Percentiles rank a stretch among this genome's conserved stretches.
phyloP scores from a whole-genome alignment of 1,139 yeast species.

The Yamadazyma kanchanaburiensis region DNA sequence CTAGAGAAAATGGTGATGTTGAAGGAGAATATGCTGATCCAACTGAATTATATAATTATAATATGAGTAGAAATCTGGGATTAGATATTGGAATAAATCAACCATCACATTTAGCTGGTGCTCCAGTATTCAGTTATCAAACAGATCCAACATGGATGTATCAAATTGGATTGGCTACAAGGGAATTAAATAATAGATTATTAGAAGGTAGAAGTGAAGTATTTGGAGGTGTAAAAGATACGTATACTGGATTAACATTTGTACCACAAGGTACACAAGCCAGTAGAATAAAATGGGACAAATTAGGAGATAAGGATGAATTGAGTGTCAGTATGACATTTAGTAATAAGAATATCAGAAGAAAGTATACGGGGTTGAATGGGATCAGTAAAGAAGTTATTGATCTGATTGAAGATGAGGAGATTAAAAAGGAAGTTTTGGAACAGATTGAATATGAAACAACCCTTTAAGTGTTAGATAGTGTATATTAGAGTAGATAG shows the following conservation, averaged over 20 bases:
- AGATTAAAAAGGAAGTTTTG: conserved; percentile 56
- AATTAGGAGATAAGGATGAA: conserved; percentile 12
- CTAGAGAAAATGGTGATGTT: conserved; percentile 68
- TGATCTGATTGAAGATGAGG: conserved; percentile 52
- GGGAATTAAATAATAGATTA: conserved; percentile 63
- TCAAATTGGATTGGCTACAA: conserved; percentile 76
- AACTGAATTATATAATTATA: conserved; percentile 40
- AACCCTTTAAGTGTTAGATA: conserved; percentile 6
- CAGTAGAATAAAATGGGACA: conserved; percentile 25
- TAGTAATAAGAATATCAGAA: conserved; percentile 38
- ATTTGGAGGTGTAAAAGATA: conserved; percentile 68
- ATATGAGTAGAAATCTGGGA: conserved; percentile 18
- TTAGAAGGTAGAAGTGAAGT: conserved; percentile 57
- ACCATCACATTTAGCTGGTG: conserved; percentile 35
- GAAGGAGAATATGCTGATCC: conserved; percentile 84
- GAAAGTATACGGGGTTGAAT: conserved; percentile 60
- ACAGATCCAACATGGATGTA: conserved; percentile 83
- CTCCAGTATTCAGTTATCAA: conserved; percentile 42
- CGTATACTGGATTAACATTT: conserved; percentile 76
- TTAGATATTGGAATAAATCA: conserved; percentile 11
- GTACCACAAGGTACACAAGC: conserved; percentile 81
- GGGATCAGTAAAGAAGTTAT: conserved; percentile 57
- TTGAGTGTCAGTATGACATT: conserved; percentile 53
- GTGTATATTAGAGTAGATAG: neutral
- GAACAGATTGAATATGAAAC: conserved; percentile 62